Conservation (phyloP, 257 asterid species). For the Solanum paucissectum region DNA sequence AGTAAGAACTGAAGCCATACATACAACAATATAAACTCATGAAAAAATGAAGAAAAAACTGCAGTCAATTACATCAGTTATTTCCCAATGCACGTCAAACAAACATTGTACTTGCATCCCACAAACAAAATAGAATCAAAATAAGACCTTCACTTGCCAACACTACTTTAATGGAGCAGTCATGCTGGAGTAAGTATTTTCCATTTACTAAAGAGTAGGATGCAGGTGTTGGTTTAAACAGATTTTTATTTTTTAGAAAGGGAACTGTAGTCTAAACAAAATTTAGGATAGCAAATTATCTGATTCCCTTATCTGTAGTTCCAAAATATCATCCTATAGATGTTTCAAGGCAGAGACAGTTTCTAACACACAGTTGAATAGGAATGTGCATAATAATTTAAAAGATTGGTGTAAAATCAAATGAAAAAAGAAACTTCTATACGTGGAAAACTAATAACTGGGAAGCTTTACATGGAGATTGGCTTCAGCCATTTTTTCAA, state of each 20-base stretch:
- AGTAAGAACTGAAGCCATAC: neutral
- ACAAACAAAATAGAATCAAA: neutral
- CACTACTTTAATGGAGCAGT: neutral
- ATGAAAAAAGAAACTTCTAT: neutral
- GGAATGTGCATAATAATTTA: neutral
- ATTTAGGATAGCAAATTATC: neutral
- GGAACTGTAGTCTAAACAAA: neutral
- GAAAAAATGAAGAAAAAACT: neutral
- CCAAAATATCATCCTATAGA: neutral
- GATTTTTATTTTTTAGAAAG: neutral
- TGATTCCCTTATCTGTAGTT: neutral
- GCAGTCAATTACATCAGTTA: neutral
- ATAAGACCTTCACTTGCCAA: neutral
- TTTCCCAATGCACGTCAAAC: neutral
- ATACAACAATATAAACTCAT: neutral
- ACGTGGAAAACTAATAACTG: conserved; percentile 4
- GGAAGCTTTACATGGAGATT: conserved; percentile 63
- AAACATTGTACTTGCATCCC: neutral
- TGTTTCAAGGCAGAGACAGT: neutral
- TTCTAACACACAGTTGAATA: neutral
- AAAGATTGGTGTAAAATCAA: neutral
- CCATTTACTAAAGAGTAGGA: neutral
- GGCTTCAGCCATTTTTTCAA: conserved; percentile 97
- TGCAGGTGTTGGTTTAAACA: neutral
- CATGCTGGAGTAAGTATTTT: neutral